Conservation (phyloP, 163 green algal species). For the Chlamydomonas reinhardtii region DNA sequence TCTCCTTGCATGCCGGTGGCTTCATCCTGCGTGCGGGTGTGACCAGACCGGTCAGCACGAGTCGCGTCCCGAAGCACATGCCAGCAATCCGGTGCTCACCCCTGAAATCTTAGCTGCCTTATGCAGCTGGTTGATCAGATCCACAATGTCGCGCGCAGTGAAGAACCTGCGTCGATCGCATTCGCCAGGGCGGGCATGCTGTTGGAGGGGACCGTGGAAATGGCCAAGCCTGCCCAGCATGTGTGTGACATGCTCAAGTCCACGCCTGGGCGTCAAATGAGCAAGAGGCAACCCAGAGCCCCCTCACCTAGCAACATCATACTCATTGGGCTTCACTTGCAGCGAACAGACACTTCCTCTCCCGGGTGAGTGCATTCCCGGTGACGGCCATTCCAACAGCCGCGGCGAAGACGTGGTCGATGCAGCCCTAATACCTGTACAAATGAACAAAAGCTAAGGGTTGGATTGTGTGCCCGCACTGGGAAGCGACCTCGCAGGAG, state of each 20-base stretch:
- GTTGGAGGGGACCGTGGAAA: too few relatives aligned
- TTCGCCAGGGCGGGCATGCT: background rate
- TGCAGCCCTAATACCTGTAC: background rate
- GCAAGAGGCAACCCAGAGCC: background rate
- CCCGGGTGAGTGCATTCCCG: background rate
- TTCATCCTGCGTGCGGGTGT: slow-evolving; percentile 8
- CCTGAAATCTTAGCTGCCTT: slow-evolving; percentile 21
- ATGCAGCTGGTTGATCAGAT: slow-evolving; percentile 18
- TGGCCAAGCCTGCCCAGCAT: too few relatives aligned
- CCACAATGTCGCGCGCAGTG: slow-evolving; percentile 21
- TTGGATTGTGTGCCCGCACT: background rate
- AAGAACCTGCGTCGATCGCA: slow-evolving; percentile 3
- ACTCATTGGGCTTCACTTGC: background rate
- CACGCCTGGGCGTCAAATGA: too few relatives aligned
- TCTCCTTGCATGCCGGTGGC: background rate
- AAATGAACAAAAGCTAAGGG: background rate
- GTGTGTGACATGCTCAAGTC: background rate
- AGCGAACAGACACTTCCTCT: slow-evolving; percentile 10
- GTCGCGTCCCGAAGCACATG: background rate
- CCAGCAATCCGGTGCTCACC: background rate
- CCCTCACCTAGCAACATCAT: slow-evolving; percentile 7
- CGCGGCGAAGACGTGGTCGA: slow-evolving; percentile 8
- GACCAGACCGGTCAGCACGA: background rate
- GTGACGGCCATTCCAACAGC: slow-evolving; percentile 1
- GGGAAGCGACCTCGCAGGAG: too few relatives aligned